Evolutionary conservation across 176 grass and related monocot genomes (phyloP).

Genomic region (Carex parvula): DNA sequence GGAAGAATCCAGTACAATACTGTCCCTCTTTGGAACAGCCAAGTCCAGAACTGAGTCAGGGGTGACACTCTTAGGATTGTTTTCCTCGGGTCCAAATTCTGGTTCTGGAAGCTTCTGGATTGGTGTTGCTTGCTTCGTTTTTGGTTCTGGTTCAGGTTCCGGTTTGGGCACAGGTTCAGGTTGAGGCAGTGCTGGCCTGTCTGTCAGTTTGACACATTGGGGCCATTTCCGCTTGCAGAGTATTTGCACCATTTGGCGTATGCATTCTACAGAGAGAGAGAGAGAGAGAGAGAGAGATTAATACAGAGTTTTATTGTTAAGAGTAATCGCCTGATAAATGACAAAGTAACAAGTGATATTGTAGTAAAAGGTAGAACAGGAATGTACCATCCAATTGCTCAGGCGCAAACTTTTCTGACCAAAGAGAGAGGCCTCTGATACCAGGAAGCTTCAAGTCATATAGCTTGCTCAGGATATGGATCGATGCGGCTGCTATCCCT

Average conservation of each 20-base stretch:
- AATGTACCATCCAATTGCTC: constrained; percentile 66
- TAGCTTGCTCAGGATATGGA: constrained; percentile 60
- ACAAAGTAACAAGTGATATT: background rate
- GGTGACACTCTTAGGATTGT: background rate
- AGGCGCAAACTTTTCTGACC: constrained; percentile 81
- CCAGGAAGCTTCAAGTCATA: constrained; percentile 57
- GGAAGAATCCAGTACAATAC: background rate
- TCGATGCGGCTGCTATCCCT: constrained; percentile 67
- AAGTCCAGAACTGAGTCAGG: constrained; percentile 7
- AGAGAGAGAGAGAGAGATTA: background rate
- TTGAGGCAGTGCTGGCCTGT: background rate
- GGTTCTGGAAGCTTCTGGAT: constrained; percentile 1
- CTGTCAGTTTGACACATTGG: background rate
- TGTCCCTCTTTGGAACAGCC: background rate
- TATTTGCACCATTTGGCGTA: constrained; percentile 56
- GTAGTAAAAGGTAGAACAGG: background rate
- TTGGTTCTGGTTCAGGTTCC: background rate
- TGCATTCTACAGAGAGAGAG: constrained; percentile 36
- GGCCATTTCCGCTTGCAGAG: constrained; percentile 30
- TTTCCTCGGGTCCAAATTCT: background rate
- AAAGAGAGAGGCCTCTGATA: constrained; percentile 45
- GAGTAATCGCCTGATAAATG: background rate
- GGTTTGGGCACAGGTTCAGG: background rate
- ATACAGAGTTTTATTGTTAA: background rate
- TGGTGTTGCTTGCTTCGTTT: background rate